phyloP scores from a whole-genome alignment of 208 protist genomes.

The Trichomonas vaginalis region DNA sequence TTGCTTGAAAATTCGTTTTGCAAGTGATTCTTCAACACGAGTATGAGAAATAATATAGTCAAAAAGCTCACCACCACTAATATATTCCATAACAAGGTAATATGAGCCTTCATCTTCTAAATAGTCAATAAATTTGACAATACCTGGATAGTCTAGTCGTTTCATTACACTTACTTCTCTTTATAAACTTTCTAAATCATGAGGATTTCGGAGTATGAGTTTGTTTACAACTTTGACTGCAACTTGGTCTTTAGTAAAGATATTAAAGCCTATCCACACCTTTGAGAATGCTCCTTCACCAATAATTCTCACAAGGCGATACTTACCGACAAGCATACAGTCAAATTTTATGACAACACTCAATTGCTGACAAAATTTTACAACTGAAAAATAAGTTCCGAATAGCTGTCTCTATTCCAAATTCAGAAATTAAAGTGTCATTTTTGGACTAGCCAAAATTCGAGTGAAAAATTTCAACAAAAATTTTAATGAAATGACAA shows the following conservation, averaged over 20 bases:
- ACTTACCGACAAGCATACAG: not conserved
- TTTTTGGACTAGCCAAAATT: no score
- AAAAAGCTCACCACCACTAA: slow-evolving; percentile 43
- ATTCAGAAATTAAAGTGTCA: no score
- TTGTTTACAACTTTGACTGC: slow-evolving; percentile 50
- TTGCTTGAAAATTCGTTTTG: slow-evolving; percentile 36
- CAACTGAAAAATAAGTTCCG: no score
- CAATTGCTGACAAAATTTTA: not conserved
- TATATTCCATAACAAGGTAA: slow-evolving; percentile 46
- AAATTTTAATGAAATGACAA: no score
- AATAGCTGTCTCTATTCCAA: no score
- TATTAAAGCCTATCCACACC: slow-evolving; percentile 35
- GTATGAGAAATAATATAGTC: slow-evolving; percentile 41
- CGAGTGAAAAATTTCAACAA: no score
- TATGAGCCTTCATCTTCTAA: slow-evolving; percentile 37
- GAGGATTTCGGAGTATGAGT: slow-evolving; percentile 26
- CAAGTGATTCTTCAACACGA: slow-evolving; percentile 34
- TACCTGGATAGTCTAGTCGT: slow-evolving; percentile 38
- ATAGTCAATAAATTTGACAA: slow-evolving; percentile 40
- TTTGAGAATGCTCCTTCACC: slow-evolving; percentile 46
- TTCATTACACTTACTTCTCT: slow-evolving; percentile 45
- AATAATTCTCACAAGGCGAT: not conserved
- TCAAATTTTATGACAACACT: not conserved
- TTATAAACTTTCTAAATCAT: slow-evolving; percentile 37
- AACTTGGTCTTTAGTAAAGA: slow-evolving; percentile 35